Percentiles rank a stretch among this genome's conserved stretches.
Evolutionary conservation across 257 asterid genomes (phyloP).

Genomic region (Jasminum sambac): DNA sequence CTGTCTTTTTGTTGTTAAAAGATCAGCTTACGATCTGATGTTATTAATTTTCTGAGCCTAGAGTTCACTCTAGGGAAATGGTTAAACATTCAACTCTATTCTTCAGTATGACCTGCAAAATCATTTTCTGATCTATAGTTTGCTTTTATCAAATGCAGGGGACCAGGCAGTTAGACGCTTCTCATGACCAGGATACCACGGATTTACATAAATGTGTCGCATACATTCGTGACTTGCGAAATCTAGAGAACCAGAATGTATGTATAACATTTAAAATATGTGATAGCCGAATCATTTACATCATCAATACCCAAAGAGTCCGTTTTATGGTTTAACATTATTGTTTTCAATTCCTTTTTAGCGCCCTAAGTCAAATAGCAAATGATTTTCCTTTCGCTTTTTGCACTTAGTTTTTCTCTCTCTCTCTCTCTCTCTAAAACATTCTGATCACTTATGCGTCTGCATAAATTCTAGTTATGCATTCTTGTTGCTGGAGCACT

Average conservation of each 20-base stretch:
- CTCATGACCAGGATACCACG: conserved; percentile 87
- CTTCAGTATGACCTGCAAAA: conserved; percentile 11
- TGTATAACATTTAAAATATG: conserved; percentile 25
- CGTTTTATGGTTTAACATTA: too few relatives aligned
- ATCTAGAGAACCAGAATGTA: conserved; percentile 54
- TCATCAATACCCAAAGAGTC: background rate
- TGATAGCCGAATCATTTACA: conserved; percentile 10
- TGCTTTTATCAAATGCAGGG: conserved; percentile 63
- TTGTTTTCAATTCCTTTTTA: too few relatives aligned
- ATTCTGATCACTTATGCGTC: conserved; percentile 3
- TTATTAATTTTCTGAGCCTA: background rate
- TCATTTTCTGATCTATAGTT: conserved; percentile 17
- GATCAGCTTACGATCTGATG: background rate
- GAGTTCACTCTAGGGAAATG: background rate
- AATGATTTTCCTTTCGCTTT: background rate
- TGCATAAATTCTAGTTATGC: conserved; percentile 52
- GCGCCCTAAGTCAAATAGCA: background rate
- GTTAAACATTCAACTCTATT: background rate
- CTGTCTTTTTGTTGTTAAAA: background rate
- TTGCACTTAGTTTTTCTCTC: background rate
- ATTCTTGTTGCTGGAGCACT: conserved; percentile 91
- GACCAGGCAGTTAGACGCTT: conserved; percentile 64
- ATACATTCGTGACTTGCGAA: conserved; percentile 50
- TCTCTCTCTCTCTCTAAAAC: conserved; percentile 1
- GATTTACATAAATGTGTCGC: conserved; percentile 86